These are phyloP conservation scores for Inga leiocalycina DNA, from an alignment of 306 rosid species.

Conservation along the genomic window DNA sequence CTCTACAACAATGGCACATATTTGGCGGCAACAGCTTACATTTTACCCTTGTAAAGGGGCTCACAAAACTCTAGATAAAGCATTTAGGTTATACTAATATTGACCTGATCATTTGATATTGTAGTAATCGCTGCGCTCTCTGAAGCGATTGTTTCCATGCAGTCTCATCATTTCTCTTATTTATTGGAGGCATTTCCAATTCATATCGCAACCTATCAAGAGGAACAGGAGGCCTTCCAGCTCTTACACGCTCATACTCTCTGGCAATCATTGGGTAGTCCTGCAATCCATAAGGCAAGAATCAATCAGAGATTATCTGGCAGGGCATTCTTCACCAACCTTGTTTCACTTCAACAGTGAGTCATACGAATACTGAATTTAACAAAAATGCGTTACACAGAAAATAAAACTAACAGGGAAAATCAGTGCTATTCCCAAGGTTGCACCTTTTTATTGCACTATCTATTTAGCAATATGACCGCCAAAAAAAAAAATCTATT, in stretches of 20 bases:
- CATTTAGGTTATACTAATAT: neutral
- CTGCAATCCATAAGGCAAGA: slow-evolving; percentile 42
- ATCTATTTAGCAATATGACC: neutral
- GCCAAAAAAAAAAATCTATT: too few relatives aligned
- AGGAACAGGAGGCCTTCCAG: slow-evolving; percentile 81
- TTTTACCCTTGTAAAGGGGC: neutral
- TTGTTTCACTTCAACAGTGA: neutral
- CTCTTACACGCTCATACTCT: slow-evolving; percentile 91
- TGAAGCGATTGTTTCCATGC: slow-evolving; percentile 87
- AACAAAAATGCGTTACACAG: neutral
- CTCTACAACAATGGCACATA: neutral
- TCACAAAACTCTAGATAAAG: neutral
- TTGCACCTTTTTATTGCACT: neutral
- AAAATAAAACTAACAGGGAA: neutral
- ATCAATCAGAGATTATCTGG: neutral
- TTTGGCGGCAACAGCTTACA: neutral
- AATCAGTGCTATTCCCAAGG: neutral
- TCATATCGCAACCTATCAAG: slow-evolving; percentile 76
- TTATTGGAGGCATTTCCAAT: slow-evolving; percentile 58
- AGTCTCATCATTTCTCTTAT: slow-evolving; percentile 75
- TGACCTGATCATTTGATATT: slow-evolving; percentile 73
- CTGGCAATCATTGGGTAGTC: slow-evolving; percentile 85
- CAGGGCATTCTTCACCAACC: slow-evolving; percentile 4
- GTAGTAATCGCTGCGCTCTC: slow-evolving; percentile 73
- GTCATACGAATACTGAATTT: neutral